phyloP scores from a whole-genome alignment of 208 protist genomes.

The Dictyostelium gargantuum region DNA sequence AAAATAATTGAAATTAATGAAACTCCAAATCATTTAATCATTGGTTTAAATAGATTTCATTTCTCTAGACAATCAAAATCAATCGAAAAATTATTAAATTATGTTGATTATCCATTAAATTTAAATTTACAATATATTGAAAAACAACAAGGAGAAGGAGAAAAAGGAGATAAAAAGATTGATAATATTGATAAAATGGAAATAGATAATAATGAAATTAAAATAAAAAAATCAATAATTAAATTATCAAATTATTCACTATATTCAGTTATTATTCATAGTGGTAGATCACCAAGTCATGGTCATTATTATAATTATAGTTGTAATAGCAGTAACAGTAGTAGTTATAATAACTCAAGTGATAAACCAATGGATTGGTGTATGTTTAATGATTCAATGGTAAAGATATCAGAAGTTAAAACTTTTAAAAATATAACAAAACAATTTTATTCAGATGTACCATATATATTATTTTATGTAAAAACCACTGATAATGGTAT shows the following conservation, averaged over 20 bases:
- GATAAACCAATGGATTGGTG: conserved; percentile 13
- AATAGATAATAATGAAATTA: not conserved
- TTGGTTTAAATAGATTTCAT: conserved; percentile 9
- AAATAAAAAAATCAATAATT: not conserved
- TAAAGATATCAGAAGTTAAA: not conserved
- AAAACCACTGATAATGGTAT: not conserved
- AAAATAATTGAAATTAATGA: not conserved
- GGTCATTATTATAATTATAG: conserved; percentile 39
- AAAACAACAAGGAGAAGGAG: not conserved
- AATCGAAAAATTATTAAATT: conserved; percentile 3
- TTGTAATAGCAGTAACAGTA: not conserved
- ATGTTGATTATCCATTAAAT: not conserved
- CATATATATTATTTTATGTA: conserved; percentile 45
- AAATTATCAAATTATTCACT: not conserved
- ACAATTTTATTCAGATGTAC: conserved; percentile 5
- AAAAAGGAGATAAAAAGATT: not conserved
- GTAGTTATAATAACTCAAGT: not conserved
- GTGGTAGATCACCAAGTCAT: not conserved
- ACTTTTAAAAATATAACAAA: not conserved
- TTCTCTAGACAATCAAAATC: conserved; percentile 8
- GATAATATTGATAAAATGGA: not conserved
- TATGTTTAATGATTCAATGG: conserved; percentile 25
- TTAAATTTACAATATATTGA: not conserved
- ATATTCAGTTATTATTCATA: conserved; percentile 25
- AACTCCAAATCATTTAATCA: conserved; percentile 6